Evolutionary conservation across 208 protist genomes (phyloP).

Genomic region (Wallacemonas sp.): DNA sequence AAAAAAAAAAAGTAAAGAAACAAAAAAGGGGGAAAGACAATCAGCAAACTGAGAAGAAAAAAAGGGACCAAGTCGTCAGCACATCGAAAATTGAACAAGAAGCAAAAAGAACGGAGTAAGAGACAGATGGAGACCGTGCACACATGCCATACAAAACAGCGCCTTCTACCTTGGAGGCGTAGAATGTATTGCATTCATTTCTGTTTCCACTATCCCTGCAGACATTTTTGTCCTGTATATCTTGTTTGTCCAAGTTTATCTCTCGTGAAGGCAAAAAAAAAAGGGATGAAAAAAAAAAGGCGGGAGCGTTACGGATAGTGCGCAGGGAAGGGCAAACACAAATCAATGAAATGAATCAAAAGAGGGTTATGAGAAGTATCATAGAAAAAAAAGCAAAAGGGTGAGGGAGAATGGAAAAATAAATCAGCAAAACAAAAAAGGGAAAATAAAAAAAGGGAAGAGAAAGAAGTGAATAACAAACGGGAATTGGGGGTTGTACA

Average conservation of each 20-base stretch:
- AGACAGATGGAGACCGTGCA: too few species aligned
- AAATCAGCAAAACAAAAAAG: neutral
- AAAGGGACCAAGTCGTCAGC: slow-evolving; percentile 11
- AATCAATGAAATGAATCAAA: neutral
- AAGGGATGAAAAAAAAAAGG: neutral
- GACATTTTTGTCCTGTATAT: too few species aligned
- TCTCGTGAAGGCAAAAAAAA: neutral
- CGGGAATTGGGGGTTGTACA: too few species aligned
- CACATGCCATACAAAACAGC: too few species aligned
- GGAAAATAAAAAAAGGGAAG: slow-evolving; percentile 23
- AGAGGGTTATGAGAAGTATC: neutral
- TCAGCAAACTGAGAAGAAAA: slow-evolving; percentile 10
- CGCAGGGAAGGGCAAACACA: neutral
- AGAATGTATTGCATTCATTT: too few species aligned
- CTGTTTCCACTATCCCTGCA: too few species aligned
- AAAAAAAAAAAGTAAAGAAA: too few species aligned
- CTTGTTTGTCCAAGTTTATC: too few species aligned
- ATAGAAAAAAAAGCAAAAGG: slow-evolving; percentile 2
- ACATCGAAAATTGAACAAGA: slow-evolving; percentile 7
- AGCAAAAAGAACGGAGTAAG: neutral
- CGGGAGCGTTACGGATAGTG: too few species aligned
- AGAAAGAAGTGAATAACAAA: too few species aligned
- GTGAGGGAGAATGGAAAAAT: slow-evolving; percentile 8
- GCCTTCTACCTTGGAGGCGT: too few species aligned
- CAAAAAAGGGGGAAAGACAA: slow-evolving; percentile 9